A percentile compares a stretch with the other conserved stretches of the same genome.
These are phyloP conservation scores for Candida sp. DNA, from an alignment of 1,139 yeast species.

Conservation along the genomic window DNA sequence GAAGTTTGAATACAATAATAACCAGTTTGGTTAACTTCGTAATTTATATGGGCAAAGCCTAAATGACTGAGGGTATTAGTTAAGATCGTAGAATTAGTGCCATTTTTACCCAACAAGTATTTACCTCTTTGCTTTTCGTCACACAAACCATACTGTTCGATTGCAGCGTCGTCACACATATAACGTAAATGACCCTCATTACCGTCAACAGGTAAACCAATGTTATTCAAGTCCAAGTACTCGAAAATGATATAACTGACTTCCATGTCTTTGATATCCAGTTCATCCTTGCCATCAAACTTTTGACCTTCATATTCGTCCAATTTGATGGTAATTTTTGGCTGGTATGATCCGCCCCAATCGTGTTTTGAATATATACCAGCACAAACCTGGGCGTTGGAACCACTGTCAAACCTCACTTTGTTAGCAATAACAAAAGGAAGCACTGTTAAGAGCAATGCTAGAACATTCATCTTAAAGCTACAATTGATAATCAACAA, in stretches of 20 bases:
- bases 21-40: slow-evolving; percentile 72
- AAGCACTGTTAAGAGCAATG: slow-evolving; percentile 3
- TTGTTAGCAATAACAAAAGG: slow-evolving; percentile 36
- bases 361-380: slow-evolving; percentile 88
- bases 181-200: slow-evolving; percentile 38
- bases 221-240: slow-evolving; percentile 65
- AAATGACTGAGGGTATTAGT: slow-evolving; percentile 52
- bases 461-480: slow-evolving; percentile 3
- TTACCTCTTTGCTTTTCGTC: slow-evolving; percentile 50
- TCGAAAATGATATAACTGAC: slow-evolving; percentile 77
- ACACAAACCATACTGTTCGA: slow-evolving; percentile 54
- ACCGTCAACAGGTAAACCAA: slow-evolving; percentile 52
- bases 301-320: slow-evolving; percentile 28
- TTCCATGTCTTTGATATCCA: slow-evolving; percentile 31
- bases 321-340: slow-evolving; percentile 56
- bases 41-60: slow-evolving; percentile 61
- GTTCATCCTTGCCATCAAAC: slow-evolving; percentile 24
- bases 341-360: slow-evolving; percentile 77
- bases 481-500: neutral
- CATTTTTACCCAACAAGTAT: slow-evolving; percentile 50
- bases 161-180: slow-evolving; percentile 75
- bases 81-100: slow-evolving; percentile 52
- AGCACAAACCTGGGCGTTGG: slow-evolving; percentile 66
- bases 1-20: slow-evolving; percentile 87
- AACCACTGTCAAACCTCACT: slow-evolving; percentile 42